Conservation (phyloP, 257 asterid genomes). For the Prunella vulgaris region DNA sequence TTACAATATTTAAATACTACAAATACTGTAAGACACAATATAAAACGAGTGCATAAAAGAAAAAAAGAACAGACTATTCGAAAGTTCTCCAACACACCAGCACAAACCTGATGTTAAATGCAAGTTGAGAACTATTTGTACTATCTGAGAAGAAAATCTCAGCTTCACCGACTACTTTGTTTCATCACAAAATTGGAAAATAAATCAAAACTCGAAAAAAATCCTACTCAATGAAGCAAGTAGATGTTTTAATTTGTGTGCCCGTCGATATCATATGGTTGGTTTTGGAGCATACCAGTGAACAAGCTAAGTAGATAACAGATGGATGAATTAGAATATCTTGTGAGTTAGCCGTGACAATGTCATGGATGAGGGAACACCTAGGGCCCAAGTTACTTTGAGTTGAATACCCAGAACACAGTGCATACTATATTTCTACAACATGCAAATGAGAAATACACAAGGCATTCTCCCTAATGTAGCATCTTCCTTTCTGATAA, state of each 20-base stretch:
- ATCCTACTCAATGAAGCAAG: slow-evolving; percentile 2
- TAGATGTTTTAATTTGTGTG: slow-evolving; percentile 3
- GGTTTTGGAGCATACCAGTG: not conserved
- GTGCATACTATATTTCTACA: slow-evolving; percentile 1
- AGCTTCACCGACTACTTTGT: slow-evolving; percentile 6
- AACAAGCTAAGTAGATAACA: not conserved
- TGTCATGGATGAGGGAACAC: not conserved
- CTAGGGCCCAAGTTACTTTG: not conserved
- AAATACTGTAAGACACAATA: not conserved
- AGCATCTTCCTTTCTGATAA: not conserved
- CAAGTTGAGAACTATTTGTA: slow-evolving; percentile 6
- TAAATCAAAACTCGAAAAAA: slow-evolving; percentile 8
- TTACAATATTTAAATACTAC: not conserved
- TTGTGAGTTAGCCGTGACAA: not conserved
- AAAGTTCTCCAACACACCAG: slow-evolving; percentile 8
- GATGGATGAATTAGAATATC: not conserved
- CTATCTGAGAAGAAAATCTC: not conserved
- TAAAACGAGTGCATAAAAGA: not conserved
- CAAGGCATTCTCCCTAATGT: not conserved
- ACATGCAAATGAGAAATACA: slow-evolving; percentile 1
- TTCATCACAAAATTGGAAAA: not conserved
- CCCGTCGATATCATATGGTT: not conserved
- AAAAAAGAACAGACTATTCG: not conserved
- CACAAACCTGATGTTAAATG: slow-evolving; percentile 7
- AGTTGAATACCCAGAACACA: not conserved